Evolutionary conservation across 441 rosid species (phyloP).

Genomic region (Gossypium trilobum): DNA sequence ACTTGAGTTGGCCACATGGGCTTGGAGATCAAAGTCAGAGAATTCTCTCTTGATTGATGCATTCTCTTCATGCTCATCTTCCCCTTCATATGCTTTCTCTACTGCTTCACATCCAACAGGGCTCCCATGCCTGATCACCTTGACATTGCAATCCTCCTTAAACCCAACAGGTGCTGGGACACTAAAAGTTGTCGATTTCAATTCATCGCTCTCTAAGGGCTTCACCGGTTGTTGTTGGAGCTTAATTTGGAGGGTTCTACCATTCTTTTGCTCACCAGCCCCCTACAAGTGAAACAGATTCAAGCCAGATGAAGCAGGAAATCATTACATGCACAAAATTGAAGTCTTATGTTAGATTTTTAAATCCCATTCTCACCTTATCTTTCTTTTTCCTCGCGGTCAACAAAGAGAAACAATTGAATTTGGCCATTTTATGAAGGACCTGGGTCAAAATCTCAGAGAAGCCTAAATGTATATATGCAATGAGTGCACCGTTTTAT

Average conservation of each 20-base stretch:
- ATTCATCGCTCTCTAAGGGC: slow-evolving; percentile 41
- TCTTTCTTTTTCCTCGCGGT: slow-evolving; percentile 32
- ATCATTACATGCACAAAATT: not conserved
- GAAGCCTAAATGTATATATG: not conserved
- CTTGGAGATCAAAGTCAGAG: slow-evolving; percentile 48
- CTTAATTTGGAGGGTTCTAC: slow-evolving; percentile 39
- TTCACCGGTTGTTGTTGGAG: slow-evolving; percentile 49
- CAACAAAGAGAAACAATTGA: slow-evolving; percentile 37
- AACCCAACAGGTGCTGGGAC: slow-evolving; percentile 23
- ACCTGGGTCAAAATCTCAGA: slow-evolving; percentile 1
- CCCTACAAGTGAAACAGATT: slow-evolving; percentile 28
- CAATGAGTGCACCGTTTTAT: not conserved
- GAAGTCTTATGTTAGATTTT: not conserved
- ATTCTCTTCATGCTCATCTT: slow-evolving; percentile 60
- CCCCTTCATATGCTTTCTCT: slow-evolving; percentile 61
- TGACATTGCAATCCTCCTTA: slow-evolving; percentile 21
- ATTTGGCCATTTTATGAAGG: slow-evolving; percentile 32
- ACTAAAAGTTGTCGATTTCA: slow-evolving; percentile 27
- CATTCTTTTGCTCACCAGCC: slow-evolving; percentile 21
- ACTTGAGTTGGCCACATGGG: slow-evolving; percentile 23
- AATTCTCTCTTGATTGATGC: slow-evolving; percentile 43
- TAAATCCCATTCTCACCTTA: slow-evolving; percentile 32
- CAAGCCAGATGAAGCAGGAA: not conserved
- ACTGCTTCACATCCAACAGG: slow-evolving; percentile 27
- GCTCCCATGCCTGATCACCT: slow-evolving; percentile 28